Percentiles rank a stretch among this genome's conserved stretches.
phyloP scores from a whole-genome alignment of 371 early-diverging fungal species.

The Entomophthora muscae region DNA sequence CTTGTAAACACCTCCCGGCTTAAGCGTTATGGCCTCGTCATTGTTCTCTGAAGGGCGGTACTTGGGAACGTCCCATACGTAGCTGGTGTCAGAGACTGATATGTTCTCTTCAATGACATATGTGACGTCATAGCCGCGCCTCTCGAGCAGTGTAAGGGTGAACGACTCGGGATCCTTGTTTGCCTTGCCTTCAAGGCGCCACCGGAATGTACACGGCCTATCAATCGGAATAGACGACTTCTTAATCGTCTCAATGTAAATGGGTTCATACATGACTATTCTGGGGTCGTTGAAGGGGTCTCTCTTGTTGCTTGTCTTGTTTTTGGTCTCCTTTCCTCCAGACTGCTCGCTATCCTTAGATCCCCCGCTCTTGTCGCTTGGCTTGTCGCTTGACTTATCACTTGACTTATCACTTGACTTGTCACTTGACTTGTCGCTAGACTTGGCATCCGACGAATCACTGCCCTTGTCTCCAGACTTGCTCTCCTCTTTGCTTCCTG shows the following conservation, averaged over 20 bases:
- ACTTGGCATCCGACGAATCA: no score
- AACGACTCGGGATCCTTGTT: background rate
- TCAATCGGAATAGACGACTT: background rate
- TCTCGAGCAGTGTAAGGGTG: background rate
- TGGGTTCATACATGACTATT: background rate
- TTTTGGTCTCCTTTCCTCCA: no score
- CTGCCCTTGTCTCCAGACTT: no score
- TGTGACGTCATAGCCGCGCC: background rate
- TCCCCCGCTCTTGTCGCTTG: no score
- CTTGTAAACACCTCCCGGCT: background rate
- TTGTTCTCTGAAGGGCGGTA: background rate
- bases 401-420: no score
- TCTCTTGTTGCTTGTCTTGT: no score
- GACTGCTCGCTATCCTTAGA: no score
- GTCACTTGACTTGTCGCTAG: no score
- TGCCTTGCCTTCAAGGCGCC: background rate
- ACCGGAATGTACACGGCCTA: background rate
- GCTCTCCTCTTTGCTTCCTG: no score
- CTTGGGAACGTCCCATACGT: background rate
- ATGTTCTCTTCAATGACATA: background rate
- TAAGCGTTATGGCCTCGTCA: background rate
- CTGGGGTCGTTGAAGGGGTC: background rate
- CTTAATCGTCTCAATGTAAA: background rate
- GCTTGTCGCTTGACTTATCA: no score
- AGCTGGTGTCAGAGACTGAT: background rate